These are phyloP conservation scores for Leccinum insigne DNA, from an alignment of 1,284 basidiomycete genomes.

Conservation along the genomic window DNA sequence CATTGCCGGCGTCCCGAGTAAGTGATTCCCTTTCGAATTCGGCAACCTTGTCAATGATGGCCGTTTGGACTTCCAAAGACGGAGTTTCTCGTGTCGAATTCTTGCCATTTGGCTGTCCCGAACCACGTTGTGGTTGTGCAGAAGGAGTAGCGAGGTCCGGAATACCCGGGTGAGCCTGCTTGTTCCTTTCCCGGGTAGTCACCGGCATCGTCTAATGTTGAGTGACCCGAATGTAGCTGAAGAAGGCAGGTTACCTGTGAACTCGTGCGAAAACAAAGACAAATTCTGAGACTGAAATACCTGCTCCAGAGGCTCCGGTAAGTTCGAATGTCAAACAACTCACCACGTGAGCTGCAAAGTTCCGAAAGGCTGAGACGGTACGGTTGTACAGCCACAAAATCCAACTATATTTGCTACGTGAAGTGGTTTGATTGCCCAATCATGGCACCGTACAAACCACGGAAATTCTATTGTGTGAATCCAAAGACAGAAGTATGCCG, in stretches of 20 bases:
- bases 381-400: too few relatives aligned
- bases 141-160: not conserved
- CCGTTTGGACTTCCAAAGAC: not conserved
- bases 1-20: not conserved
- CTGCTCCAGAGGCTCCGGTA: not conserved
- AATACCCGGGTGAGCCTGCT: not conserved
- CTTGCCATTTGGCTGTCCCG: not conserved
- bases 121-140: not conserved
- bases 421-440: too few relatives aligned
- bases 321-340: not conserved
- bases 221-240: not conserved
- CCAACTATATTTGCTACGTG: too few relatives aligned
- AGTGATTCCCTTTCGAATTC: not conserved
- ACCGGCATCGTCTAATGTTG: not conserved
- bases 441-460: not conserved
- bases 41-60: not conserved
- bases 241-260: not conserved
- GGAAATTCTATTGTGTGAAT: not conserved
- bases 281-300: not conserved
- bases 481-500: not conserved
- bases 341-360: not conserved
- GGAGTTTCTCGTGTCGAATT: not conserved
- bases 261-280: not conserved
- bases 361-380: not conserved
- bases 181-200: not conserved